phyloP scores from a whole-genome alignment of 148 eudicot species.

The Persicaria maculosa region DNA sequence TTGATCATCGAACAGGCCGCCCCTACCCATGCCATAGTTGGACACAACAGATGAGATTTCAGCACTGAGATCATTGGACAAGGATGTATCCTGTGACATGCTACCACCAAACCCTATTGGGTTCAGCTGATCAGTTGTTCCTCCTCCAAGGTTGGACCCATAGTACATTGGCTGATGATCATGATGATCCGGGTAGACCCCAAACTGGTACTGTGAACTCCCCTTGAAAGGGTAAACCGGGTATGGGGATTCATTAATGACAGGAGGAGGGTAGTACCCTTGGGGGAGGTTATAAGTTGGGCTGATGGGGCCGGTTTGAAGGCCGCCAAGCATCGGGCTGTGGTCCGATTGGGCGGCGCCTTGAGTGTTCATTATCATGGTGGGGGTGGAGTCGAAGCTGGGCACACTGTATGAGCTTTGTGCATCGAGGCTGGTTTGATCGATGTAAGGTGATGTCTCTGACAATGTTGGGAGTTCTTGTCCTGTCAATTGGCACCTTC shows the following conservation, averaged over 20 bases:
- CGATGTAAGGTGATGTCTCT: constrained; percentile 37
- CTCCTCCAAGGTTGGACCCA: no score
- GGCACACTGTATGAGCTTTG: constrained; percentile 41
- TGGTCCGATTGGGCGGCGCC: background rate
- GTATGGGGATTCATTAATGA: background rate
- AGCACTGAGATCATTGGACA: constrained; percentile 43
- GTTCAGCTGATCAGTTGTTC: constrained; percentile 21
- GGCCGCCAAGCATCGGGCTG: background rate
- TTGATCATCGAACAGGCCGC: constrained; percentile 36
- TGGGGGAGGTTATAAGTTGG: background rate
- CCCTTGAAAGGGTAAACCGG: background rate
- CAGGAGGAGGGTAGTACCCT: background rate
- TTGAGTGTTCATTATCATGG: constrained; percentile 20
- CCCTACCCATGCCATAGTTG: constrained; percentile 34
- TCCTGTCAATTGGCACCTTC: background rate
- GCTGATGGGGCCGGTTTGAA: background rate
- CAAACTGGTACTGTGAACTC: background rate
- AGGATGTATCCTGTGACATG: constrained; percentile 45
- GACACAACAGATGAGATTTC: constrained; percentile 50
- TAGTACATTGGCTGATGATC: no score
- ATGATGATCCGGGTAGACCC: background rate
- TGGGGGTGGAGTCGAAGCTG: constrained; percentile 96
- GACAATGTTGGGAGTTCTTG: constrained; percentile 24
- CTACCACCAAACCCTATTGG: constrained; percentile 34
- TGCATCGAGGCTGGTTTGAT: constrained; percentile 13